Evolutionary conservation across 305 asterid species (phyloP), one percentile per base, ranked within the genome.

Genomic region (Plantago lanceolata): DNA sequence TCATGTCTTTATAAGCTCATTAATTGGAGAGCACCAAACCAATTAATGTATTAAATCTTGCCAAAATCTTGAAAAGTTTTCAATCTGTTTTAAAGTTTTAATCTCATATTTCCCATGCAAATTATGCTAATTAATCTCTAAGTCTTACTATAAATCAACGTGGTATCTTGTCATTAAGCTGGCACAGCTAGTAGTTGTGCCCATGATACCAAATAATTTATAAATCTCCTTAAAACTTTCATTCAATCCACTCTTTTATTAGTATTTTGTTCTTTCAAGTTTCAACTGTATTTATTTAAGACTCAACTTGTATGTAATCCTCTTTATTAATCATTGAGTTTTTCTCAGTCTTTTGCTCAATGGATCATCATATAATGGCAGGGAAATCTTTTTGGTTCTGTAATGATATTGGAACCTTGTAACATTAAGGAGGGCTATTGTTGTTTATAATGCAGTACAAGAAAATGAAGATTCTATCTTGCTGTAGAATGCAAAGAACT

Each of bases 121-220:
- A 57, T 44, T 52, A 50, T 73, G 52, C 45, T 62, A 35, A 1
- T 24, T 1, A 24, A n/a, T n/a, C n/a, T n/a, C n/a, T 24, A 3
- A 24, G 2, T 57, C 52, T 48, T 59, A 80, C 73, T 24, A 75
- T 59, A 68, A 54, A 20, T 59, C 72, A 52, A 75, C 76, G 77
- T 79, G 76, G 69, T 69, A 68, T 74, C 47, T 68, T 72, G 81
- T 71, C 67, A 63, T 69, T 64, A 53, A 57, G 57, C 33, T 66
- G 68, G 74, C 64, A 33, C 57, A 52, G 44, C 51, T 68, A 68
- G 69, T 68, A 68, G 79, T 74, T 53, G 54, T 68, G 24, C 51
- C 55, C 50, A 20, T 26, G 50, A 14, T 20, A 60, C 71, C 67
- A 57, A 19, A 49, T 49, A 51, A n/a, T 6, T 49, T 43, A 14